Base-by-base conservation (phyloP, 768 basidiomycete species). In the Leccinum subgranulosum region DNA sequence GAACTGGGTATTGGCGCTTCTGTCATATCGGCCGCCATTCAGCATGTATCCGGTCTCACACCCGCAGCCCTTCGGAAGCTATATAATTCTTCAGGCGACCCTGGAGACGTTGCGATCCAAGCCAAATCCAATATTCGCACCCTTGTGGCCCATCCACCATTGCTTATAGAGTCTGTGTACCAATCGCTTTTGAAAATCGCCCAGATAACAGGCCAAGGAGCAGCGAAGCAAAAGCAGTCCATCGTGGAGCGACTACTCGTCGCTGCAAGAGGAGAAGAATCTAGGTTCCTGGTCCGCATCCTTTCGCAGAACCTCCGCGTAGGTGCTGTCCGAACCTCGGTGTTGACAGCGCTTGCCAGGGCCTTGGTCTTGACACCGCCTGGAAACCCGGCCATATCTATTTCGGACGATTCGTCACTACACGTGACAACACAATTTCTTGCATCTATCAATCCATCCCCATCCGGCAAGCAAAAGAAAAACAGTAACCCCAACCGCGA, bases 21-120 rank as follows among this genome's bases (percentile, higher is more conserved):
- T 21, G 77, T 86, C 52, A 81, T 91, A 54, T 84, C 84, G 1
- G 84, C 82, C 57, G 83, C 87, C 7, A 81, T 91, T n/a, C 86
- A 84, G 64, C 80, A 85, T 58, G 81, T 88, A 31, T 91, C 88
- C 15, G 88, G 89, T 21, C 74, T 89, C 29, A 80, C 82, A 6
- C 64, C 78, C 19, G 70, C 77, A 8, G 80, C 86, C 12, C 79
- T 88, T 48, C 85, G 76, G 70, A 81, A 76, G 55, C 71, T 93
- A 14, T 90, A 91, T 69, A 87, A 85, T 60, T 74, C 81, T 46
- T 83, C 77, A 33, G 94, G 94, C 4, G 94, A 97, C 72, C 81
- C 84, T 25, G 94, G 94, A 0, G 92, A 94, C 67, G 91, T 94
- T 8, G 94, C 94, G 1, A 93, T 85, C 64, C 82, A 84, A 56